Evolutionary conservation across 2,329 filamentous ascomycete genomes (phyloP).

Genomic region (Sclerotinia minor): DNA sequence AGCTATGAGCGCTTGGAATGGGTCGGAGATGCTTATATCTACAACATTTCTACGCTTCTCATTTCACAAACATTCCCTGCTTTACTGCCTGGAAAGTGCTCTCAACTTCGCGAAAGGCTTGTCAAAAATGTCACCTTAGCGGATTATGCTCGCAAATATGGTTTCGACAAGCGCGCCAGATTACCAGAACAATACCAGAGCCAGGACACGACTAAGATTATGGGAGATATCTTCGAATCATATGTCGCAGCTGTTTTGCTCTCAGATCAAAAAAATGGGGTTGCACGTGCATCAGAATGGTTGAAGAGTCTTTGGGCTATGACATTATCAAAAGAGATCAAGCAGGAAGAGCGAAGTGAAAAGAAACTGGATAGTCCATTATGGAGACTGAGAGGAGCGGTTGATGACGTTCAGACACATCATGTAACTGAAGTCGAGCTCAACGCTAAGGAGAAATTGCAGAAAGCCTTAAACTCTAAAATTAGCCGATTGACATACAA

Average conservation of each 20-base stretch:
- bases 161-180: conserved; percentile 63
- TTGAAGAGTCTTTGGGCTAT: conserved; percentile 72
- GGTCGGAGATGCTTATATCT: conserved; percentile 83
- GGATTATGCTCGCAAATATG: conserved; percentile 68
- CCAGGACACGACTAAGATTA: conserved; percentile 67
- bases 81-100: conserved; percentile 66
- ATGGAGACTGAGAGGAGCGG: conserved; percentile 36
- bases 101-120: conserved; percentile 74
- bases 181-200: conserved; percentile 43
- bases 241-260: conserved; percentile 80
- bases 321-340: conserved; percentile 58
- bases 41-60: conserved; percentile 71
- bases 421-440: conserved; percentile 28
- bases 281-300: conserved; percentile 65
- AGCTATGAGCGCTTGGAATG: conserved; percentile 84
- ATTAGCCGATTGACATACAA: conserved; percentile 63
- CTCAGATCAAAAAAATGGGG: conserved; percentile 63
- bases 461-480: conserved; percentile 50
- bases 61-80: conserved; percentile 71
- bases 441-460: conserved; percentile 55
- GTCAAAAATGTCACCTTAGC: conserved; percentile 79
- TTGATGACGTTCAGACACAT: conserved; percentile 22
- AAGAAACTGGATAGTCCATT: conserved; percentile 35
- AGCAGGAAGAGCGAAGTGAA: conserved; percentile 40
- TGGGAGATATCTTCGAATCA: conserved; percentile 87